phyloP scores from a whole-genome alignment of 2,329 filamentous ascomycete genomes.

The Biscogniauxia mediterranea region DNA sequence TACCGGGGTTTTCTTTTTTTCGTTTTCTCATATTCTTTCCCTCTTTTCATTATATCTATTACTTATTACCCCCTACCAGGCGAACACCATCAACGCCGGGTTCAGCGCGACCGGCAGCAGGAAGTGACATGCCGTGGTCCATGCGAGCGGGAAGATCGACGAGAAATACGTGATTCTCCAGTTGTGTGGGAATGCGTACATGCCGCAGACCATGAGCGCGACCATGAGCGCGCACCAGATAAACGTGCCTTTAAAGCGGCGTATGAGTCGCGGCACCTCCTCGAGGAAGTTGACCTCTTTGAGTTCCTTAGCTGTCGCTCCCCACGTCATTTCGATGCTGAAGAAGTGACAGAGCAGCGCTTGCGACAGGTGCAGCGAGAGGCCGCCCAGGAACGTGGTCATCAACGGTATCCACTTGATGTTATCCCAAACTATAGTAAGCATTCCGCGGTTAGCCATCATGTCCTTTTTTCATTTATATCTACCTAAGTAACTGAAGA shows the following conservation, averaged over 20 bases:
- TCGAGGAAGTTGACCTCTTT: slow-evolving; percentile 35
- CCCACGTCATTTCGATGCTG: slow-evolving; percentile 41
- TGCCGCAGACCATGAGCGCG: slow-evolving; percentile 31
- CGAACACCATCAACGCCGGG: slow-evolving; percentile 63
- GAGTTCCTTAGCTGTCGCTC: slow-evolving; percentile 34
- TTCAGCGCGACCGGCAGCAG: slow-evolving; percentile 59
- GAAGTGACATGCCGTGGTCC: slow-evolving; percentile 53
- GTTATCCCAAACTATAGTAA: slow-evolving; percentile 46
- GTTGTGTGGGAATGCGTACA: slow-evolving; percentile 28
- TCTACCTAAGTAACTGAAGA: background rate
- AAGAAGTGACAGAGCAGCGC: slow-evolving; percentile 42
- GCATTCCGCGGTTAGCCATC: slow-evolving; percentile 9
- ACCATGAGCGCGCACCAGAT: slow-evolving; percentile 27
- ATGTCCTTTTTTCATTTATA: slow-evolving; percentile 2
- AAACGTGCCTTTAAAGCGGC: slow-evolving; percentile 35
- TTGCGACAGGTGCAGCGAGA: slow-evolving; percentile 41
- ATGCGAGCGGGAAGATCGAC: slow-evolving; percentile 57
- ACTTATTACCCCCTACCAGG: slow-evolving; percentile 42
- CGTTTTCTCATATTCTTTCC: background rate
- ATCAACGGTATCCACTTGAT: slow-evolving; percentile 48
- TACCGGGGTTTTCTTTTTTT: background rate
- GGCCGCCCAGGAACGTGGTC: slow-evolving; percentile 42
- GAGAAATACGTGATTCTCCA: slow-evolving; percentile 59
- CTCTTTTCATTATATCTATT: background rate
- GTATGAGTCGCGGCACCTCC: slow-evolving; percentile 32